Base-by-base conservation (phyloP, 768 basidiomycete genomes). In the Agrocybe praecox region DNA sequence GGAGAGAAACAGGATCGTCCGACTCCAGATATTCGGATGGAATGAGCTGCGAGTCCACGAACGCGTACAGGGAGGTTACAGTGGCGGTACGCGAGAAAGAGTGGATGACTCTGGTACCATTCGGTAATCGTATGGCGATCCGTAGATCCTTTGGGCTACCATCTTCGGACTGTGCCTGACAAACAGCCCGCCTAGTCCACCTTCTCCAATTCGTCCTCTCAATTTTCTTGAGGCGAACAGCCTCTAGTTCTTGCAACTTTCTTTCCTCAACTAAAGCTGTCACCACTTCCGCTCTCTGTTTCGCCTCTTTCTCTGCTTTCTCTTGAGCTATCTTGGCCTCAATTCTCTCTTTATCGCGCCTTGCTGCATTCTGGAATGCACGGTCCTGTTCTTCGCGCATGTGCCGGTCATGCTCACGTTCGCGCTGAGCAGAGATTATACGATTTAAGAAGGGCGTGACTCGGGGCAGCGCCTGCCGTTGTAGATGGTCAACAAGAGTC, bases 381-480 rank as follows among this genome's bases (percentile, higher is more conserved):
- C 33, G 33, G 15, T 34, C 33, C 15, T 34, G 33, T 34, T 34
- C 33, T 34, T 34, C 33, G 15, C 33, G 33, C 33, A 34, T 34
- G 15, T 15, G 33, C 33, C 33, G 7, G 15, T 34, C 33, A 34
- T 34, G 33, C 33, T 34, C 33, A 15, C 33, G 33, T 15, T 34
- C 33, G 15, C 33, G 33, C 15, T 34, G 33, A 34, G 33, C 15
- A 15, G 33, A 7, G 7, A 34, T 15, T 8, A 34, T 34, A 7
- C 33, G 7, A 34, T 34, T 15, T 34, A 34, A 34, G 33, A 34
- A 34, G 15, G 33, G 33, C 15, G 33, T 34, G 33, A 34, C 33
- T 19, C 95, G 91, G 0, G 96, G 95, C 1, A 98, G 73, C 47
- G 98, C 80, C 42, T 87, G 81, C 9, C 78, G 79, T 18, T 80